A percentile compares a stretch with the other conserved stretches of the same genome.
phyloP scores from a whole-genome alignment of 2,329 filamentous ascomycete species.

The Fusarium sp. region DNA sequence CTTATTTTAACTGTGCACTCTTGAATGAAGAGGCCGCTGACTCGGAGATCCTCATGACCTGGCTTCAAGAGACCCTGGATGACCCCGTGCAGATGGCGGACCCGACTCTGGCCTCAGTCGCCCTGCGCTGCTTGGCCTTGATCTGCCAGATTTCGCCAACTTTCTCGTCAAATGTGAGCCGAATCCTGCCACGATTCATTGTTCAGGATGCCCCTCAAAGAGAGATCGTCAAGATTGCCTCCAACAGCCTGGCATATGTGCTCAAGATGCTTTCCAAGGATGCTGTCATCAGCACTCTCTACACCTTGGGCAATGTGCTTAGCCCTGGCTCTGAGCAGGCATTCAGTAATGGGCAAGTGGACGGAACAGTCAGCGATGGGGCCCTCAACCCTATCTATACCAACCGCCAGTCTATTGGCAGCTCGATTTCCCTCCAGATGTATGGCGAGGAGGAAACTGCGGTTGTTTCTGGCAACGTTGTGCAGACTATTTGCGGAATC shows the following conservation, averaged over 20 bases:
- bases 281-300: slow-evolving; percentile 92
- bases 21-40: slow-evolving; percentile 86
- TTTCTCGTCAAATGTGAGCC: slow-evolving; percentile 80
- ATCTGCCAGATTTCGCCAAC: slow-evolving; percentile 80
- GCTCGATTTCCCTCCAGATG: slow-evolving; percentile 81
- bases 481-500: slow-evolving; percentile 95
- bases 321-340: slow-evolving; percentile 74
- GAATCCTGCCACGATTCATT: slow-evolving; percentile 85
- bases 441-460: slow-evolving; percentile 83
- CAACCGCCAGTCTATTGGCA: slow-evolving; percentile 73
- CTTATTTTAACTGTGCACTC: slow-evolving; percentile 86
- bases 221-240: slow-evolving; percentile 79
- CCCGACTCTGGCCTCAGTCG: slow-evolving; percentile 78
- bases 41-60: slow-evolving; percentile 80
- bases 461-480: slow-evolving; percentile 84
- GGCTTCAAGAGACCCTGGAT: slow-evolving; percentile 85
- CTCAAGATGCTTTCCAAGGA: slow-evolving; percentile 89
- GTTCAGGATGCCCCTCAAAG: slow-evolving; percentile 82
- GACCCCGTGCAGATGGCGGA: slow-evolving; percentile 88
- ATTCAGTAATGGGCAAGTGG: slow-evolving; percentile 63
- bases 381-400: slow-evolving; percentile 60
- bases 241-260: slow-evolving; percentile 85
- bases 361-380: slow-evolving; percentile 55
- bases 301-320: slow-evolving; percentile 94
- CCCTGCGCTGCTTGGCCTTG: slow-evolving; percentile 84